A percentile compares a stretch with the other conserved stretches of the same genome.
Evolutionary conservation across 1,284 basidiomycete genomes (phyloP).

Genomic region (Apiotrichum mycotoxinovorans): DNA sequence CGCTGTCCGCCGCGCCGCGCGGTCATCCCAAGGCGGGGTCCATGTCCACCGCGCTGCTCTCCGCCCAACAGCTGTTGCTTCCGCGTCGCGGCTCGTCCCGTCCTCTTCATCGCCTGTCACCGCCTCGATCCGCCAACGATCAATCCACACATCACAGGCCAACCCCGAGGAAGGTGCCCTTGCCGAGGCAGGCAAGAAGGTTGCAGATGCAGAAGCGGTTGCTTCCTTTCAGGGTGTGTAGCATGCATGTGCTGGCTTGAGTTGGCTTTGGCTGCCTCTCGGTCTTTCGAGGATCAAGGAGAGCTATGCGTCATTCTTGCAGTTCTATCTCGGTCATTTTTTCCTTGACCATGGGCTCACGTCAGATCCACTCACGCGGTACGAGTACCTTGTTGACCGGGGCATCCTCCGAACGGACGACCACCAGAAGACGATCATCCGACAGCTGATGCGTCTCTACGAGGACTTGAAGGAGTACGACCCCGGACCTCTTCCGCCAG

Average conservation of each 20-base stretch:
- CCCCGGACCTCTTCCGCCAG: constrained; percentile 61
- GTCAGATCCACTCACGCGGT: constrained; percentile 55
- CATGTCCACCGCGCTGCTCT: neutral
- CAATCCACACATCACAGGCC: constrained; percentile 3
- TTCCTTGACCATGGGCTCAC: neutral
- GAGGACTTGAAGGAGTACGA: constrained; percentile 68
- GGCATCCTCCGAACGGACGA: constrained; percentile 72
- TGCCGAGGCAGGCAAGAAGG: constrained; percentile 7
- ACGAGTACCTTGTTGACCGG: constrained; percentile 68
- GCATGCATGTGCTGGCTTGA: too few relatives aligned
- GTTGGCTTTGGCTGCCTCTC: too few relatives aligned
- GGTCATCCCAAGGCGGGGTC: neutral
- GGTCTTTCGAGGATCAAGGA: too few relatives aligned
- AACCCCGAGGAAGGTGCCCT: neutral
- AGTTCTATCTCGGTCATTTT: too few relatives aligned
- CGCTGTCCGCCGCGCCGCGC: neutral
- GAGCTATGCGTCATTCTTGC: too few relatives aligned
- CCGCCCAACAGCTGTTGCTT: neutral
- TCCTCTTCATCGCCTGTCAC: neutral
- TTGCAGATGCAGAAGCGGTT: constrained; percentile 17
- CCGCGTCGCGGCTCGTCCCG: neutral
- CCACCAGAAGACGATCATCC: constrained; percentile 79
- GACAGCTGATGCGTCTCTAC: constrained; percentile 75
- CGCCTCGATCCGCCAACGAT: constrained; percentile 2
- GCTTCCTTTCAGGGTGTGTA: constrained; percentile 16